These are phyloP conservation scores for Tetracladium maxilliforme DNA, from an alignment of 2,329 filamentous ascomycete genomes.

Conservation along the genomic window DNA sequence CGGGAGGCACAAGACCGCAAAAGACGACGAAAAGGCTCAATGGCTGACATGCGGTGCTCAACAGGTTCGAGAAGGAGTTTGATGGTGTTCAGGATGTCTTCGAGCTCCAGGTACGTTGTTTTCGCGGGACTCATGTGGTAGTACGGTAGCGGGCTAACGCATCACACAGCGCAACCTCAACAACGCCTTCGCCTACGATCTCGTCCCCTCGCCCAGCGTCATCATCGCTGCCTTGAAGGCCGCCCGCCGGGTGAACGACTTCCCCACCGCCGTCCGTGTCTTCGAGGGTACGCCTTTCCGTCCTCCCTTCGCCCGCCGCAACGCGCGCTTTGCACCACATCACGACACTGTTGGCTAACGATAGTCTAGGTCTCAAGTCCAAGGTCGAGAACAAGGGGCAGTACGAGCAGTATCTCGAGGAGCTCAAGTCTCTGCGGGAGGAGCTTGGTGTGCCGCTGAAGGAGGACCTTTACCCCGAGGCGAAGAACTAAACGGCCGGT, in stretches of 20 bases:
- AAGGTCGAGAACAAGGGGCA: constrained; percentile 98
- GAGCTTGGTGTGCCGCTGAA: constrained; percentile 85
- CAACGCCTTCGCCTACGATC: constrained; percentile 99
- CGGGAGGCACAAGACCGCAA: too few species aligned
- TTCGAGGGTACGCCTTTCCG: constrained; percentile 78
- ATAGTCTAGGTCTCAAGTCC: constrained; percentile 97
- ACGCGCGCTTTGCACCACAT: too few species aligned
- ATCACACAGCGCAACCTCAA: constrained; percentile 71
- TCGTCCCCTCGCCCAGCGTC: constrained; percentile 87
- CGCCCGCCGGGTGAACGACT: constrained; percentile 94
- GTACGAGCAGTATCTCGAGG: constrained; percentile 90
- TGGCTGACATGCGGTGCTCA: constrained; percentile 20
- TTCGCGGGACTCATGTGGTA: constrained; percentile 3
- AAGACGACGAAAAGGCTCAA: constrained; percentile 13
- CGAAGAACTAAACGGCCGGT: too few species aligned
- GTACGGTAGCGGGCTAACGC: constrained; percentile 1
- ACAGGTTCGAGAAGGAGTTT: constrained; percentile 98
- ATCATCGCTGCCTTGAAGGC: constrained; percentile 84
- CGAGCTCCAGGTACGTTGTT: constrained; percentile 96
- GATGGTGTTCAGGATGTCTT: constrained; percentile 96
- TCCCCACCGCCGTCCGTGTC: constrained; percentile 91
- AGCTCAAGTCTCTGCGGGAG: constrained; percentile 84
- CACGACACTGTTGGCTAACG: too few species aligned
- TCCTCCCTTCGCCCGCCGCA: too few species aligned
- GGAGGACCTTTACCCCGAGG: constrained; percentile 85